Evolutionary conservation across 306 rosid species (phyloP).

Genomic region (Fagus sylvatica): DNA sequence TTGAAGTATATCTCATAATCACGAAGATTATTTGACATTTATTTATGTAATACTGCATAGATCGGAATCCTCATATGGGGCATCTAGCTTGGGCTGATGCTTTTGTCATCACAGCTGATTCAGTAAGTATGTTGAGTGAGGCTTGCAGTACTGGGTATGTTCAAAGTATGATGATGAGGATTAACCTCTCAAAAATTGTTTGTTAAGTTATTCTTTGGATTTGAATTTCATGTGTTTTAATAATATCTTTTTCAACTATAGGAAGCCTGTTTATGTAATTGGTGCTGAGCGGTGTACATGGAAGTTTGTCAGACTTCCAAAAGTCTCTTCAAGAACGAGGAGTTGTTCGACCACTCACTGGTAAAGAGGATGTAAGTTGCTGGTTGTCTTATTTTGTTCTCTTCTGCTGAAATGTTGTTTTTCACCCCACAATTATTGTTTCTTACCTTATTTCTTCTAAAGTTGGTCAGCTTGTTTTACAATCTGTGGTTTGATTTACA

Average conservation of each 20-base stretch:
- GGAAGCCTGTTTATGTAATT: slow-evolving; percentile 86
- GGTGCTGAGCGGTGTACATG: slow-evolving; percentile 80
- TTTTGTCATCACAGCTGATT: slow-evolving; percentile 88
- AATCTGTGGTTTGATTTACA: slow-evolving; percentile 31
- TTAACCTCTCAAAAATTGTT: slow-evolving; percentile 2
- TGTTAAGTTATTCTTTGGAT: slow-evolving; percentile 21
- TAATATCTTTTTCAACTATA: slow-evolving; percentile 30
- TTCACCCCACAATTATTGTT: not conserved
- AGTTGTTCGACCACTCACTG: slow-evolving; percentile 68
- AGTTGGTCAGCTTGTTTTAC: not conserved
- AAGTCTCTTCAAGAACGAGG: slow-evolving; percentile 65
- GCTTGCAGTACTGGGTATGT: slow-evolving; percentile 94
- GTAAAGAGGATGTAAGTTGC: slow-evolving; percentile 75
- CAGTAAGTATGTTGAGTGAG: slow-evolving; percentile 95
- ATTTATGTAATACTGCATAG: slow-evolving; percentile 32
- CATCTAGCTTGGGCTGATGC: slow-evolving; percentile 91
- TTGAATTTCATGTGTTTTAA: slow-evolving; percentile 21
- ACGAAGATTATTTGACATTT: not conserved
- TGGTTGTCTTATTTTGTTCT: slow-evolving; percentile 11
- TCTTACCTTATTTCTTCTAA: not conserved
- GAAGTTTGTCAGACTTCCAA: slow-evolving; percentile 90
- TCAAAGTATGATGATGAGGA: slow-evolving; percentile 18
- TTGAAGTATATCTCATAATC: not conserved
- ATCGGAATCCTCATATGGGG: slow-evolving; percentile 80
- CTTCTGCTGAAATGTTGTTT: not conserved